Evolutionary conservation across 768 basidiomycete genomes (phyloP), one percentile per base, ranked within the genome.

Genomic region (Lactifluus volemus): DNA sequence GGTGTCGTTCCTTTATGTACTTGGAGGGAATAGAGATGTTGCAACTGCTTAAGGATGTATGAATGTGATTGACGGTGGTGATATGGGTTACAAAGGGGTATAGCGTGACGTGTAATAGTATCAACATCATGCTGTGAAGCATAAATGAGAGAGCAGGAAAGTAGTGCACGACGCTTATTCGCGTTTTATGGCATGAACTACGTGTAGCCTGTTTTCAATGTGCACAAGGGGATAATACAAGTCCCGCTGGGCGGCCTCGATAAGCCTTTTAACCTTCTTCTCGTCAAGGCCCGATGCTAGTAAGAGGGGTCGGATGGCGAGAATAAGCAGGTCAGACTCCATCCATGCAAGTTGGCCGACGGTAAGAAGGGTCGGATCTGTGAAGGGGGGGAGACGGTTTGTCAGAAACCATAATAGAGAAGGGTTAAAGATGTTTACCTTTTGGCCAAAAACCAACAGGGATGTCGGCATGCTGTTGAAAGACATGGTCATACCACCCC

Each of bases 341-440:
- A 87, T 82, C 86, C 86, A 88, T 44, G 85, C 84, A 21, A 88
- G 72, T 66, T 88, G 84, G 7, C 84, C 86, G 52, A 85, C 79
- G 25, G 83, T 85, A 39, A 87, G 76, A 39, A 80, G 75, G 55
- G 79, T 73, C 8, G 77, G 75, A 70, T 87, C 86, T 87, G 21
- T 25, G 25, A 3, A 1, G 11, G 38, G 38, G 38, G 9, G n/a
- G n/a, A n/a, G 38, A 34, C 5, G 9, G 32, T 34, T 38, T 38
- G 6, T 38, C 4, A 38, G 12, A 38, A 38, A 38, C 11, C 9
- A 10, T 7, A 10, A 36, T 7, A 10, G 34, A 10, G 34, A 2
- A n/a, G n/a, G 34, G 1, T 6, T 10, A 4, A 36, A 25, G 25
- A 25, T 2, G 25, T 25, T 10, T 60, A 83, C 85, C 84, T 75